A percentile compares a stretch with the other conserved stretches of the same genome.
These are phyloP conservation scores for Rhynchosporium agropyri DNA, from an alignment of 2,329 filamentous ascomycete genomes.

Conservation along the genomic window DNA sequence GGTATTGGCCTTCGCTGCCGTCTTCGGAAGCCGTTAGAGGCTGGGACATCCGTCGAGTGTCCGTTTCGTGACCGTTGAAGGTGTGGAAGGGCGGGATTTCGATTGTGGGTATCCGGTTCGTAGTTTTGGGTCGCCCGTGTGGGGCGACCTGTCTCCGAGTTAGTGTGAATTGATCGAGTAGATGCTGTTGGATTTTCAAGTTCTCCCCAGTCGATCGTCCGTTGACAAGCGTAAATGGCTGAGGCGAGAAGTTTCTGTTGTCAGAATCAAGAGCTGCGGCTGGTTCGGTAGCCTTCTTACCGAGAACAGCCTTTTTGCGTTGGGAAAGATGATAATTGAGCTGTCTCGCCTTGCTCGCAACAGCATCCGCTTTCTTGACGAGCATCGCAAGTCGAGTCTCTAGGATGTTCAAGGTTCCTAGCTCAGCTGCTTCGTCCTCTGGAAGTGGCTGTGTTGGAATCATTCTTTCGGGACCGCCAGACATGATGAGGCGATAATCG, in stretches of 20 bases:
- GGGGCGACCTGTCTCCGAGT: slow-evolving; percentile 31
- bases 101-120: slow-evolving; percentile 21
- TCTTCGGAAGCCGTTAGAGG: slow-evolving; percentile 33
- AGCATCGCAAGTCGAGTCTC: slow-evolving; percentile 77
- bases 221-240: slow-evolving; percentile 44
- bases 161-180: slow-evolving; percentile 56
- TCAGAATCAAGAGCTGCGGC: slow-evolving; percentile 26
- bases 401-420: slow-evolving; percentile 81
- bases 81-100: slow-evolving; percentile 20
- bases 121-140: slow-evolving; percentile 30
- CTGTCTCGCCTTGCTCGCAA: slow-evolving; percentile 72
- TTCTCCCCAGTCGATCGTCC: slow-evolving; percentile 42
- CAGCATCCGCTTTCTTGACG: slow-evolving; percentile 78
- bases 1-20: slow-evolving; percentile 46
- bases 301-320: slow-evolving; percentile 71
- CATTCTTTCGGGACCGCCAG: slow-evolving; percentile 79
- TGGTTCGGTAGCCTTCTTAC: slow-evolving; percentile 54
- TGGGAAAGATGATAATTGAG: slow-evolving; percentile 80
- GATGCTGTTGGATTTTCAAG: slow-evolving; percentile 52
- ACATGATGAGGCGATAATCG: slow-evolving; percentile 82
- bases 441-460: slow-evolving; percentile 79
- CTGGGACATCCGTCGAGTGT: slow-evolving; percentile 39
- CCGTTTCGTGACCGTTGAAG: slow-evolving; percentile 28
- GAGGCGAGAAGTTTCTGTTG: slow-evolving; percentile 30
- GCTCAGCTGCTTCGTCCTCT: slow-evolving; percentile 83